Conservation (phyloP, 1,284 basidiomycete genomes). For the Boletus calvinii region DNA sequence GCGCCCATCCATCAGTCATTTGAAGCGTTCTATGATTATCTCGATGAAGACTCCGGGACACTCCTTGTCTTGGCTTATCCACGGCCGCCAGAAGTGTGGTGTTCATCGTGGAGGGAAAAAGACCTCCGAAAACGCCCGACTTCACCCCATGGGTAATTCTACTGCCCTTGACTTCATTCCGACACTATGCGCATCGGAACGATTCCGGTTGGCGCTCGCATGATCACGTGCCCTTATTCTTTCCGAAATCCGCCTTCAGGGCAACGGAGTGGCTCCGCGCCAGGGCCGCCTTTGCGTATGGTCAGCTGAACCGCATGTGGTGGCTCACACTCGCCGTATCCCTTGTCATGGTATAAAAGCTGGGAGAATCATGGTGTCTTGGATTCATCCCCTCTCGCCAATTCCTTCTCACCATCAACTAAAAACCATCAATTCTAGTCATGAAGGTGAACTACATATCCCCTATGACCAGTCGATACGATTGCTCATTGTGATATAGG, state of each 20-base stretch:
- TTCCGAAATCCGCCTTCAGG: background rate
- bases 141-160: background rate
- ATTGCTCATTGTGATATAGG: constrained; percentile 39
- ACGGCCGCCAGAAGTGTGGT: constrained; percentile 8
- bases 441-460: constrained; percentile 28
- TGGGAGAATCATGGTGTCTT: background rate
- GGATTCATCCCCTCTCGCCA: background rate
- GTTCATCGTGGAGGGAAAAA: background rate
- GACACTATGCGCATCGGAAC: background rate
- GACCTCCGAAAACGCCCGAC: constrained; percentile 14
- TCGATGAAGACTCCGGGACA: background rate
- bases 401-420: background rate
- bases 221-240: constrained; percentile 7
- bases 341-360: constrained; percentile 24
- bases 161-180: no score
- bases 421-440: constrained; percentile 3
- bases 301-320: constrained; percentile 15
- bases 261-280: no score
- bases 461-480: background rate
- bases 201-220: constrained; percentile 9
- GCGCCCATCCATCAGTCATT: constrained; percentile 2
- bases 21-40: constrained; percentile 4
- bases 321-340: background rate
- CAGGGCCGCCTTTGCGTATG: background rate
- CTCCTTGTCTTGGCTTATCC: background rate